Conservation (phyloP, 805 yeast genomes). For the Metschnikowia dekortorum region DNA sequence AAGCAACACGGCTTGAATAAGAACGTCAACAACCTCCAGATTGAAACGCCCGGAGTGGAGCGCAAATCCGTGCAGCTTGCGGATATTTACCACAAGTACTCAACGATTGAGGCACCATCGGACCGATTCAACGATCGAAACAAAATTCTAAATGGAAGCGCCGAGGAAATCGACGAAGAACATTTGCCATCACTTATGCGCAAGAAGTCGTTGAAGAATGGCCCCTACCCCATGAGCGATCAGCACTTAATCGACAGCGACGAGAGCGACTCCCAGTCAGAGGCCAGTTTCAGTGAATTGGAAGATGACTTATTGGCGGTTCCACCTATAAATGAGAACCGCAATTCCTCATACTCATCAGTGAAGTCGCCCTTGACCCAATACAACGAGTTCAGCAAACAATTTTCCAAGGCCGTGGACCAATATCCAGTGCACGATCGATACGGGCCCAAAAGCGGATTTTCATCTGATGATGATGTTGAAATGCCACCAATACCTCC, state of each 20-base stretch:
- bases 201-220: slow-evolving; percentile 24
- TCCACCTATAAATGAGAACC: slow-evolving; percentile 21
- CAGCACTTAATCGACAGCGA: slow-evolving; percentile 26
- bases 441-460: slow-evolving; percentile 18
- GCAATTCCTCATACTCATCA: slow-evolving; percentile 34
- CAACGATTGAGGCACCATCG: slow-evolving; percentile 36
- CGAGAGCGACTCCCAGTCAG: slow-evolving; percentile 28
- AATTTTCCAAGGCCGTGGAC: slow-evolving; percentile 27
- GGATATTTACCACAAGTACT: slow-evolving; percentile 41
- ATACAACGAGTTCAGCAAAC: slow-evolving; percentile 38
- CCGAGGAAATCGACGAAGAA: slow-evolving; percentile 32
- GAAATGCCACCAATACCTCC: slow-evolving; percentile 11
- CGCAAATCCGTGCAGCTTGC: slow-evolving; percentile 38
- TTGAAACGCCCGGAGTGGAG: not conserved
- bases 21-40: slow-evolving; percentile 28
- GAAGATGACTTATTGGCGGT: slow-evolving; percentile 19
- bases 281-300: slow-evolving; percentile 22
- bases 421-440: slow-evolving; percentile 10
- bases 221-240: slow-evolving; percentile 35
- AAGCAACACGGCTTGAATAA: slow-evolving; percentile 8
- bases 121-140: slow-evolving; percentile 37
- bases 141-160: slow-evolving; percentile 33
- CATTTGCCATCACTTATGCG: slow-evolving; percentile 30
- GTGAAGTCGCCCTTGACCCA: slow-evolving; percentile 43
- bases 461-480: not conserved